Evolutionary conservation across 305 asterid species (phyloP).

Genomic region (Fraxinus sp.): DNA sequence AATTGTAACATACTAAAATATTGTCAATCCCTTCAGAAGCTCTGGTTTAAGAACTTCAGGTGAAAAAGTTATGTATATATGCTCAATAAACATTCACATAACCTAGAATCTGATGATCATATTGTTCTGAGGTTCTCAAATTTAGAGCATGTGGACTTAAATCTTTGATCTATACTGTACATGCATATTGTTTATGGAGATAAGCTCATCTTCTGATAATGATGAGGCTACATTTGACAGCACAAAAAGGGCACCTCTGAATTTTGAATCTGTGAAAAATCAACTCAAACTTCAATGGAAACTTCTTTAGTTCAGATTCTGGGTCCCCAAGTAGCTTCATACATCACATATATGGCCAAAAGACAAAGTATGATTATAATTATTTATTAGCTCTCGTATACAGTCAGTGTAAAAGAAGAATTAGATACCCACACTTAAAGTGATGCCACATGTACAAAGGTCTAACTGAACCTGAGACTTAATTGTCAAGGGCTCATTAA

Average conservation of each 20-base stretch:
- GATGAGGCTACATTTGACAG: not conserved
- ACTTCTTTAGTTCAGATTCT: not conserved
- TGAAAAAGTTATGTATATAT: not conserved
- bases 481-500: not conserved
- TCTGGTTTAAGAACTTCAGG: not conserved
- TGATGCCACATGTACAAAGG: not conserved
- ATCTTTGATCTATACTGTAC: not conserved
- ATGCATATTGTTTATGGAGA: not conserved
- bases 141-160: not conserved
- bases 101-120: not conserved
- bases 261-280: constrained; percentile 1
- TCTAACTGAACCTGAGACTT: not conserved
- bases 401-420: not conserved
- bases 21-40: constrained; percentile 8
- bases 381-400: not conserved
- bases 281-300: not conserved
- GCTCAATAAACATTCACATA: not conserved
- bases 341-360: not conserved
- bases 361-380: not conserved
- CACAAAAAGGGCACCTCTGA: not conserved
- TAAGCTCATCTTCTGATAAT: not conserved
- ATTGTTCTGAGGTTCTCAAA: not conserved
- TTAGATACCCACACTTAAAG: not conserved
- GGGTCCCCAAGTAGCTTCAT: not conserved
- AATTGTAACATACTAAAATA: not conserved